Conservation (phyloP, 2,329 filamentous ascomycete genomes). For the Cryphonectria japonica region DNA sequence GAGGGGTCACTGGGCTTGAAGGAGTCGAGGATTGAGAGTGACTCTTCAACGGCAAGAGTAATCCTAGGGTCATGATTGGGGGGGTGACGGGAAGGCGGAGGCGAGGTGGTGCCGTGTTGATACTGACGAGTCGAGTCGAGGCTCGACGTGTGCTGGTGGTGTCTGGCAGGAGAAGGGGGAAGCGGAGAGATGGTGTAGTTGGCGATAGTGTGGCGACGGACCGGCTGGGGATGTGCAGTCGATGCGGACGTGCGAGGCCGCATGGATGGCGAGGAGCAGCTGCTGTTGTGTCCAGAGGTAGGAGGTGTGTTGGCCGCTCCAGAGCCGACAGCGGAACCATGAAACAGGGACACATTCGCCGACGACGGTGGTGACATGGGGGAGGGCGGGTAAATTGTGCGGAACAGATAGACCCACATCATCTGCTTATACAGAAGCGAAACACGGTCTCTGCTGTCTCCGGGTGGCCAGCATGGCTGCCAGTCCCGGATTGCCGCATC, state of each 20-base stretch:
- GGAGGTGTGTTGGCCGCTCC: slow-evolving; percentile 36
- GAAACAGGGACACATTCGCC: slow-evolving; percentile 29
- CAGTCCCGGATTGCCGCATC: slow-evolving; percentile 75
- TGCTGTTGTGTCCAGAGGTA: slow-evolving; percentile 38
- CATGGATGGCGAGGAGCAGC: slow-evolving; percentile 41
- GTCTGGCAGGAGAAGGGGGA: slow-evolving; percentile 29
- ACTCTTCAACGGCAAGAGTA: slow-evolving; percentile 59
- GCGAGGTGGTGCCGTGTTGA: slow-evolving; percentile 43
- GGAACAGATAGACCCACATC: slow-evolving; percentile 67
- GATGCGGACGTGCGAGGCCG: slow-evolving; percentile 31
- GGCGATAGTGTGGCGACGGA: slow-evolving; percentile 35
- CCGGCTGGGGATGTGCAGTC: slow-evolving; percentile 22
- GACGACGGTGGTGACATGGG: slow-evolving; percentile 30
- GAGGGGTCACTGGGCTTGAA: slow-evolving; percentile 62
- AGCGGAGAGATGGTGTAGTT: slow-evolving; percentile 31
- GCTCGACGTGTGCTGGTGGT: slow-evolving; percentile 30
- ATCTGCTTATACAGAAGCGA: slow-evolving; percentile 66
- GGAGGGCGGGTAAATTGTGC: slow-evolving; percentile 62
- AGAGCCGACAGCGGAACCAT: slow-evolving; percentile 29
- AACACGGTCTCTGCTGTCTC: slow-evolving; percentile 60
- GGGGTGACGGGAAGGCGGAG: slow-evolving; percentile 52
- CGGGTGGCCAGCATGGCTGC: slow-evolving; percentile 65
- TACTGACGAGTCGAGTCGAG: slow-evolving; percentile 26
- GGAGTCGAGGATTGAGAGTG: slow-evolving; percentile 56
- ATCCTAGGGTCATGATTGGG: slow-evolving; percentile 56